A percentile compares a stretch with the other conserved stretches of the same genome.
These are phyloP conservation scores for Closterium sp. DNA, from an alignment of 139 green algal species.

Conservation along the genomic window DNA sequence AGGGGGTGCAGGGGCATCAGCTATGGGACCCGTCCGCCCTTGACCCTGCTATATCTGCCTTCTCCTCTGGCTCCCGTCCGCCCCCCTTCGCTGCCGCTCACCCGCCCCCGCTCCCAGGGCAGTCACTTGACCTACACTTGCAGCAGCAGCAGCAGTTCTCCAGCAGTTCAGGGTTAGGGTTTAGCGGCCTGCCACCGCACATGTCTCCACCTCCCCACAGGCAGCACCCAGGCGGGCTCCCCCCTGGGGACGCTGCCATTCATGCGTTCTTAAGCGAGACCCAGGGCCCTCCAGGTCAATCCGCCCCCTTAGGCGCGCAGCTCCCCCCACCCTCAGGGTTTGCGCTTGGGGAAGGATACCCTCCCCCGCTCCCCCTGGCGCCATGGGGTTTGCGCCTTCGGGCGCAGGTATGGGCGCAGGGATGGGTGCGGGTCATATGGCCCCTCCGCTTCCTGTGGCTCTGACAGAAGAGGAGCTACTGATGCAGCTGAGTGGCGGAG, in stretches of 20 bases:
- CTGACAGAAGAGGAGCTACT: background rate
- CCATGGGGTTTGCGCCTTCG: background rate
- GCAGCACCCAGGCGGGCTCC: background rate
- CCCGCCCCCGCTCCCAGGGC: too few relatives aligned
- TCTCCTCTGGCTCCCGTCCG: background rate
- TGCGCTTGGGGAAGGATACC: background rate
- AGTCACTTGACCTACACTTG: background rate
- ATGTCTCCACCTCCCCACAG: background rate
- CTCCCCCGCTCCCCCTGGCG: background rate
- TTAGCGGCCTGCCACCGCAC: background rate
- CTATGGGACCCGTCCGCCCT: background rate
- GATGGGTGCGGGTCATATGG: too few relatives aligned
- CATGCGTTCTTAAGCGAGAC: background rate
- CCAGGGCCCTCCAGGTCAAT: background rate
- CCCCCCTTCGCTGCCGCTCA: background rate
- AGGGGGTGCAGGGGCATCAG: background rate
- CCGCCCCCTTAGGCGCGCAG: too few relatives aligned
- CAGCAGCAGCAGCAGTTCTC: background rate
- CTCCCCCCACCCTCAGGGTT: background rate
- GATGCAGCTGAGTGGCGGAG: background rate
- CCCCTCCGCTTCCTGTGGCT: background rate
- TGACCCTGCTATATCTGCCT: background rate
- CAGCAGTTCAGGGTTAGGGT: background rate
- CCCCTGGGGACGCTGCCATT: background rate
- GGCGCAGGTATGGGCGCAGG: background rate